Evolutionary conservation across 1,284 basidiomycete genomes (phyloP).

Genomic region (Ganoderma multipileum): DNA sequence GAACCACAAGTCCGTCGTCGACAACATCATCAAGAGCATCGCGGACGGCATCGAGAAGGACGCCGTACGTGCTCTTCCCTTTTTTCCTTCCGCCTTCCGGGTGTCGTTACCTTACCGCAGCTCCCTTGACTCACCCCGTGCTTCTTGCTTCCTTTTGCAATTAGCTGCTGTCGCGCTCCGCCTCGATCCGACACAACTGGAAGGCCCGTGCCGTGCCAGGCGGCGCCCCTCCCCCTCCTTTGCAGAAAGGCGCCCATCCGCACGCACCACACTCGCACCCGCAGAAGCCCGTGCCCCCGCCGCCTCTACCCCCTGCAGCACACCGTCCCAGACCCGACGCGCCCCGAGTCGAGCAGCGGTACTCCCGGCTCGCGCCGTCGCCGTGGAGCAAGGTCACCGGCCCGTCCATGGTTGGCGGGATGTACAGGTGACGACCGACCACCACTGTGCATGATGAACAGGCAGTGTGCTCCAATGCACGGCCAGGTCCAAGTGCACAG

Average conservation of each 20-base stretch:
- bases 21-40: slow-evolving; percentile 88
- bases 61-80: slow-evolving; percentile 56
- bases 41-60: slow-evolving; percentile 91
- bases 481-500: neutral
- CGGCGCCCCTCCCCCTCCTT: slow-evolving; percentile 22
- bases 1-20: slow-evolving; percentile 84
- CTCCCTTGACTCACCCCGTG: neutral
- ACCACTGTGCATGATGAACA: neutral
- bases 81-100: neutral
- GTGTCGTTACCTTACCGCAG: neutral
- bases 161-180: slow-evolving; percentile 70
- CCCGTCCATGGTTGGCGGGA: slow-evolving; percentile 63
- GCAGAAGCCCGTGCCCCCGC: slow-evolving; percentile 24
- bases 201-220: slow-evolving; percentile 59
- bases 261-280: slow-evolving; percentile 9
- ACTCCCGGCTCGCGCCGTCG: slow-evolving; percentile 67
- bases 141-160: slow-evolving; percentile 11
- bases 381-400: slow-evolving; percentile 78
- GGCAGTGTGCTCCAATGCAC: neutral
- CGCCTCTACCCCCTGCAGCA: slow-evolving; percentile 26
- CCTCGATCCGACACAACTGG: slow-evolving; percentile 71
- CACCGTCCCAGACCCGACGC: slow-evolving; percentile 15
- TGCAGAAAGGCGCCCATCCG: slow-evolving; percentile 7
- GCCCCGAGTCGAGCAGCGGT: slow-evolving; percentile 53
- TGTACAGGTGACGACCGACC: slow-evolving; percentile 62